Evolutionary conservation across 352 stramenopile genomes (phyloP), one percentile per base, ranked within the genome.

Genomic region (Phytophthora cactorum): DNA sequence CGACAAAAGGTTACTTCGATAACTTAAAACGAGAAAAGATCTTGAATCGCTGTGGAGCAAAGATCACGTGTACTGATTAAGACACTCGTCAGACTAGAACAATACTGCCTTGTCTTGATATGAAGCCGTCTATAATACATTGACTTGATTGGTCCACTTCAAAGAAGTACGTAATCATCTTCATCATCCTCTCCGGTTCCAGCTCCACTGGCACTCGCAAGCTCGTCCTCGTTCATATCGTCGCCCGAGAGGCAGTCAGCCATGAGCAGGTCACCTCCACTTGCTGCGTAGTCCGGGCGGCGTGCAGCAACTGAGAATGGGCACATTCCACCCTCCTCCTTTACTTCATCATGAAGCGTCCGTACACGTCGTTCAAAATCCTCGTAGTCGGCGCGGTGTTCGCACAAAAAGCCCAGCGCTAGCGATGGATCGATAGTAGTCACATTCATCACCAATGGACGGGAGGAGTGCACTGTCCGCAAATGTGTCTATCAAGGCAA

Each of bases 371-470:
- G 54, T 61, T 81, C 83, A 36, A 95, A 91, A 59, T 95, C 85
- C 50, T 77, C 31, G 44, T 92, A 94, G 50, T 97, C 88, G 12
- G 73, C 54, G 10, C 82, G 78, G 36, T 89, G 85, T 31, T 88
- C 75, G 64, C 95, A 97, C 46, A 98, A 89, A 75, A 99, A 99
- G 3, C 92, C 95, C 44, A 99, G 76, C 15, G 96, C 94, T 43
- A 98, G 81, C 39, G 91, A 98, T 22, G 96, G 94, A 83, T 99
- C 96, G 63, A 98, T 96, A 38, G 84, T 87, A 27, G 86, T 81
- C 39, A 97, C 79, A 51, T 86, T 82, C 78, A 97, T 96, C 65
- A 89, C 87, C 63, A 91, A 61, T 65, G 79, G 84, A 31, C 70
- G 57, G 27, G 70, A 81, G 34, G 77, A 82, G 55, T 86, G 81